These are phyloP conservation scores for Hygrophila difformis DNA, from an alignment of 257 asterid genomes.

Conservation along the genomic window DNA sequence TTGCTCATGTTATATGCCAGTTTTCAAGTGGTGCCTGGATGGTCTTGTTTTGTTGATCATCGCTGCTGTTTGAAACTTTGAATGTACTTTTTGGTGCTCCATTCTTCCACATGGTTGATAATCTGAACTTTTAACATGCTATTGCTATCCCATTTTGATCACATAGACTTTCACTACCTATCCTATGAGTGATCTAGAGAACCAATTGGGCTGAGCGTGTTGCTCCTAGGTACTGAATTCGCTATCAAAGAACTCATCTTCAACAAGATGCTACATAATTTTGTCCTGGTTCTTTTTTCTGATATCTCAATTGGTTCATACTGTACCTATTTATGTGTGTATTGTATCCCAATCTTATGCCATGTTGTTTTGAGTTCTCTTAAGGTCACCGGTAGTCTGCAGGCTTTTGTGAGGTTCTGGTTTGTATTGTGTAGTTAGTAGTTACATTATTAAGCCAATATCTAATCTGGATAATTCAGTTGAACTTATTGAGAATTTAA, in stretches of 20 bases:
- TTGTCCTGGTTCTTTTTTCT: too few species aligned
- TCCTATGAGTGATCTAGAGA: too few species aligned
- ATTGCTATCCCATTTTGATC: not conserved
- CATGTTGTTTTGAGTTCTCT: not conserved
- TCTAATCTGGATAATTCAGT: slow-evolving; percentile 1
- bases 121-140: not conserved
- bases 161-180: not conserved
- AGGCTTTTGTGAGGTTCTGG: slow-evolving; percentile 5
- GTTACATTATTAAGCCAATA: not conserved
- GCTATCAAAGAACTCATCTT: too few species aligned
- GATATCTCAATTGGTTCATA: too few species aligned
- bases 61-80: not conserved
- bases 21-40: not conserved
- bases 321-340: not conserved
- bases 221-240: too few species aligned
- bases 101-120: not conserved
- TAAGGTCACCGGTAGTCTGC: not conserved
- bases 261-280: too few species aligned
- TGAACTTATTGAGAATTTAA: not conserved
- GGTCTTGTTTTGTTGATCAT: not conserved
- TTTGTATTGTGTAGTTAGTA: too few species aligned
- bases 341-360: not conserved
- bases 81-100: not conserved
- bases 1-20: too few species aligned
- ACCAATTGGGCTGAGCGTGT: too few species aligned